Evolutionary conservation across 331 rosid species (phyloP).

Genomic region (Dryas integrifolia): DNA sequence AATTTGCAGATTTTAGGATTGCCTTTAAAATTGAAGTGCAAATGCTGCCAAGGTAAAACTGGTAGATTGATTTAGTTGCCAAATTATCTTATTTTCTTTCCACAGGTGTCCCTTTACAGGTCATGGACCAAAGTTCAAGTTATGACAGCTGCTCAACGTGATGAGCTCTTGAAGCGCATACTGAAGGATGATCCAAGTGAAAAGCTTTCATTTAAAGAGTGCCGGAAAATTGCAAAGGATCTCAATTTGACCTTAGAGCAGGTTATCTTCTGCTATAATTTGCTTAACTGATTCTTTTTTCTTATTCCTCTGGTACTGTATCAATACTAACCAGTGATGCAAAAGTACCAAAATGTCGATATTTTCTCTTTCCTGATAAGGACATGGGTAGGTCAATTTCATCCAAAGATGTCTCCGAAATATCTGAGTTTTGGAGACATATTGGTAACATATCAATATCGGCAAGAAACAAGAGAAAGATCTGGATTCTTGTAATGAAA

Average conservation of each 20-base stretch:
- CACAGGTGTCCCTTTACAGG: conserved; percentile 65
- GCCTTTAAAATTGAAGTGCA: conserved; percentile 8
- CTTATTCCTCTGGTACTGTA: neutral
- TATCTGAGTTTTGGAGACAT: neutral
- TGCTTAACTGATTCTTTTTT: conserved; percentile 13
- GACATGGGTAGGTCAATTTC: neutral
- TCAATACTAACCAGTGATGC: neutral
- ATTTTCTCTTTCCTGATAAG: neutral
- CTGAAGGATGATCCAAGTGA: conserved; percentile 45
- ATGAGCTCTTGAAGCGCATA: conserved; percentile 58
- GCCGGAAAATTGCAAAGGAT: conserved; percentile 85
- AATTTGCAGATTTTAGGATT: conserved; percentile 2
- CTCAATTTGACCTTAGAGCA: conserved; percentile 80
- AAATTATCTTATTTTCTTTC: conserved; percentile 6
- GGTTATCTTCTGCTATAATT: conserved; percentile 44
- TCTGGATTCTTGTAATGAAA: neutral
- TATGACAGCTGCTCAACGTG: conserved; percentile 87
- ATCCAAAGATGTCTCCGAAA: neutral
- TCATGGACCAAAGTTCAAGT: conserved; percentile 84
- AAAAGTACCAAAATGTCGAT: neutral
- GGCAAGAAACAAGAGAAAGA: neutral
- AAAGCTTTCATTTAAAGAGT: conserved; percentile 68
- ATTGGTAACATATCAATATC: neutral
- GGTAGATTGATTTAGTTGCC: neutral
- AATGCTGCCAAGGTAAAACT: conserved; percentile 3